Base-by-base conservation (phyloP, 2,329 filamentous ascomycete genomes). In the Cladosporium oxysporum region DNA sequence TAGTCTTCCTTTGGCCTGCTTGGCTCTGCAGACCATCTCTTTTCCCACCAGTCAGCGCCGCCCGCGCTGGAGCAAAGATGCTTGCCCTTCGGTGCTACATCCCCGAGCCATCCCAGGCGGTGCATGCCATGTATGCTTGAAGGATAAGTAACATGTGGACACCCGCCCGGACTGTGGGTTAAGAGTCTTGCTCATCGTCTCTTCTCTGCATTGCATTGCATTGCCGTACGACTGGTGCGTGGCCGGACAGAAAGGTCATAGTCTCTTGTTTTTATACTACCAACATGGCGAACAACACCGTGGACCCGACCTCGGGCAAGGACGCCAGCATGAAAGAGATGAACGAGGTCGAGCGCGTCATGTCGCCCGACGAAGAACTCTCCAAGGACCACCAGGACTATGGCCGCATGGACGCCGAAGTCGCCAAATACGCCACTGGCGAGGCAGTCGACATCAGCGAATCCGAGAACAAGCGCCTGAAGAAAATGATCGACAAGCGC, bases 341-440 rank as follows among this genome's bases (percentile, higher is more conserved):
- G 61, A 57, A 47, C 5, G 79, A 84, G 64, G 79, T 87, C 65
- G 84, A 86, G 76, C 77, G 79, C 29, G 81, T 83, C 5, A 67
- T 83, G 60, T 84, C 82, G 1, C 76, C 73, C 21, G 77, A 75
- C 21, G 80, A 63, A 28, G 31, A 82, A 65, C 77, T 79, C 55
- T 75, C 83, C 64, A 83, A 83, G 63, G 84, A 85, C 63, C 80
- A 83, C 62, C 81, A 84, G 67, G 81, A 90, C 83, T 83, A 85
- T 69, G 77, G 82, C 28, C 83, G 84, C 71, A 83, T 92, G 64
- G 90, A 93, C 77, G 82, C 84, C 64, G 90, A 93, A 78, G 80
- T 93, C 44, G 88, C 89, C 59, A 85, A 88, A 75, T 93, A 93
- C 79, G 85, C 87, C 31, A 83, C 83, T 23, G 82, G 83, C 23